These are phyloP conservation scores for Boletus pseudopeckii DNA, from an alignment of 768 basidiomycete genomes.

Conservation along the genomic window DNA sequence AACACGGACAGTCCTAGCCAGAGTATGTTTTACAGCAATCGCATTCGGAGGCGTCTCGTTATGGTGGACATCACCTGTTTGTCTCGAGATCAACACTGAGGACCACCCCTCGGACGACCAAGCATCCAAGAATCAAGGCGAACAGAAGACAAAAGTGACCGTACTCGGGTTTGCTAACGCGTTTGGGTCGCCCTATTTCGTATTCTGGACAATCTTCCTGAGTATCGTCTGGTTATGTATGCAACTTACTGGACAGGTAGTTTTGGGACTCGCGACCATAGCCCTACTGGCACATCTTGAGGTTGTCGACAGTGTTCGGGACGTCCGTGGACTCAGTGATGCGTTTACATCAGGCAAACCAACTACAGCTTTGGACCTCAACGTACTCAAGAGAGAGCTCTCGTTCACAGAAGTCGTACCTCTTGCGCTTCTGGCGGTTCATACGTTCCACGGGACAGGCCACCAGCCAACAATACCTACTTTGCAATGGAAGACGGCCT, in stretches of 20 bases:
- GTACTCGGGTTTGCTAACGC: conserved; percentile 88
- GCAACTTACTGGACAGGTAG: conserved; percentile 82
- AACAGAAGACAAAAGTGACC: conserved; percentile 43
- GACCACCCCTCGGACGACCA: conserved; percentile 7
- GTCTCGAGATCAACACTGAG: conserved; percentile 57
- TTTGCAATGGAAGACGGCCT: conserved; percentile 95
- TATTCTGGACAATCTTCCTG: conserved; percentile 74
- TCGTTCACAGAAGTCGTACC: conserved; percentile 68
- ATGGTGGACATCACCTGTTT: conserved; percentile 75
- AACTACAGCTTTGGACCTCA: conserved; percentile 38
- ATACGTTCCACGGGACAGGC: conserved; percentile 84
- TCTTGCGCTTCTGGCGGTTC: conserved; percentile 70
- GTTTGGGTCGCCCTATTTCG: conserved; percentile 81
- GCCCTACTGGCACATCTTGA: conserved; percentile 78
- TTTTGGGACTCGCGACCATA: conserved; percentile 58
- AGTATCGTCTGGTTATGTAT: conserved; percentile 50
- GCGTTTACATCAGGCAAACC: conserved; percentile 50
- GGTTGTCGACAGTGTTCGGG: conserved; percentile 75
- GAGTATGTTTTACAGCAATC: conserved; percentile 50
- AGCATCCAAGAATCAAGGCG: conserved; percentile 16
- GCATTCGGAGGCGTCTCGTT: conserved; percentile 52
- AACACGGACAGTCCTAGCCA: conserved; percentile 59
- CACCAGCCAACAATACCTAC: conserved; percentile 88
- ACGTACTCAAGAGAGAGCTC: conserved; percentile 34
- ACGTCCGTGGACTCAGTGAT: conserved; percentile 52